Evolutionary conservation across 305 asterid species (phyloP), one percentile per base, ranked within the genome.

Genomic region (Fraxinus nigra): DNA sequence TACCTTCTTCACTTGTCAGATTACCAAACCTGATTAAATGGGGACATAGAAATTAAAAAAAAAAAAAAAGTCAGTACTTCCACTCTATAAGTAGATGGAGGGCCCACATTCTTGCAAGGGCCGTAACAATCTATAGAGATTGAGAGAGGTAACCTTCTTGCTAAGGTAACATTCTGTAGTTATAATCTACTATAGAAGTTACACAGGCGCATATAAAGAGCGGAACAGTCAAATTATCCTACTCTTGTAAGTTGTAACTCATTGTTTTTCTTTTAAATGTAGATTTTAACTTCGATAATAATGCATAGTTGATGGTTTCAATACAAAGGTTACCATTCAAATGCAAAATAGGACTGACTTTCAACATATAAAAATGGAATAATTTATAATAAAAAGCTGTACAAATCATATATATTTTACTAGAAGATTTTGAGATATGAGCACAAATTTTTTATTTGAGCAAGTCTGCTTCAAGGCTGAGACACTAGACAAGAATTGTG

Each of bases 21-120:
- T 37, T 65, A 78, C 82, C 78, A 79, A 80, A 79, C 61, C 77
- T 76, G 87, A 85, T 84, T 84, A 76, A 74, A 33, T 24, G 4
- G 72, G 7, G 16, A 63, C 2, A 63, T 8, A 61, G 1, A 10
- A 24, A 24, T 24, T n/a, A n/a, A n/a, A n/a, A 24, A 24, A 11
- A 24, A 9, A 18, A 26, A 5, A 20, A 20, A 20, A 30, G 8
- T 2, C 70, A 2, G 1, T 7, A 61, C 5, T 61, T 24, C 70
- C 14, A 1, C 14, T 48, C 5, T 48, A 48, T 14, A 14, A 48
- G 54, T 48, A 14, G 7, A 0, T 4, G 59, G 20, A 48, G 59
- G 59, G 59, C 59, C 59, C 59, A 48, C 20, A 14, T 3, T 48
- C 59, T 14, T 48, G 59, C 20, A 3, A 48, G 16, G 18, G 18